These are phyloP conservation scores for Yamadazyma blattariae DNA, from an alignment of 1,139 yeast genomes.

Conservation along the genomic window DNA sequence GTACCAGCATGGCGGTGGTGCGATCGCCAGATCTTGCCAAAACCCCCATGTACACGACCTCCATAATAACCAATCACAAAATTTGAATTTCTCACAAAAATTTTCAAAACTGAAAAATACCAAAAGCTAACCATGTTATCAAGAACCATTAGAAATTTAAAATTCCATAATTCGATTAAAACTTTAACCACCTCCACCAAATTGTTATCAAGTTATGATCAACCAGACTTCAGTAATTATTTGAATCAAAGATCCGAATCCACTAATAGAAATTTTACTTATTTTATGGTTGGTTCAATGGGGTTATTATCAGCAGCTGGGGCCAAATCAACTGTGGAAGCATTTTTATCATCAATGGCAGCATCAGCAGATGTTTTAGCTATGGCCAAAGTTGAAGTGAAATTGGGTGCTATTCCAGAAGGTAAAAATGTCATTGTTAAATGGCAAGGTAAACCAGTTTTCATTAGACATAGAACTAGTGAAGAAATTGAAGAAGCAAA, in stretches of 20 bases:
- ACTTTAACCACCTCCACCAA: constrained; percentile 46
- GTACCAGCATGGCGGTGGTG: no score
- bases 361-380: constrained; percentile 99
- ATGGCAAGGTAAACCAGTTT: constrained; percentile 99
- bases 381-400: constrained; percentile 98
- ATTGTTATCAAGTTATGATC: constrained; percentile 73
- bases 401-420: constrained; percentile 89
- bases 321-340: constrained; percentile 96
- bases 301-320: constrained; percentile 95
- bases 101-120: constrained; percentile 3
- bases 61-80: constrained; percentile 6
- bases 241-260: constrained; percentile 72
- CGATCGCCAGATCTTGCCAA: no score
- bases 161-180: constrained; percentile 30
- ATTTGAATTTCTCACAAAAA: constrained; percentile 5
- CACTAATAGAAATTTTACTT: constrained; percentile 80
- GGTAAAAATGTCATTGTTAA: constrained; percentile 98
- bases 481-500: constrained; percentile 95
- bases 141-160: constrained; percentile 22
- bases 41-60: background rate
- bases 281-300: constrained; percentile 97
- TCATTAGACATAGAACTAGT: constrained; percentile 97
- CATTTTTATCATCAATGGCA: constrained; percentile 89
- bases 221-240: constrained; percentile 87
- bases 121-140: constrained; percentile 6